Evolutionary conservation across 768 basidiomycete genomes (phyloP), one percentile per base, ranked within the genome.

Genomic region (Russula sp.): DNA sequence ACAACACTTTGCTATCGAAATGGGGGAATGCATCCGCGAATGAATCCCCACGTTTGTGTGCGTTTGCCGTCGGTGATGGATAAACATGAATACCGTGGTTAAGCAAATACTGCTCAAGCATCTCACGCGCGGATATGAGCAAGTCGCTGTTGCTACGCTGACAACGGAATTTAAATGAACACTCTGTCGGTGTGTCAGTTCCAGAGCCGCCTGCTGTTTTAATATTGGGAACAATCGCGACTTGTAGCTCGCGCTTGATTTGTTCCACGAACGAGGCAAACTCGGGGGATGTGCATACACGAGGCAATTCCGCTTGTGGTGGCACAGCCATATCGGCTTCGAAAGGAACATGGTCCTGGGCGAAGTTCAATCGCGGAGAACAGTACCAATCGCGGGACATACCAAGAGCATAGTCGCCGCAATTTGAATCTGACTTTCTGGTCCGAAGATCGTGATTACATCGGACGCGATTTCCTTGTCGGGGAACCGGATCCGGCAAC

Each of bases 1-100:
- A 87, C 53, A 97, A 79, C 1, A 97, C 85, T 74, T 94, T 97
- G 77, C 91, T 93, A 72, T 97, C 93, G 73, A 97, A 96, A 74
- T 96, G 94, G 31, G 94, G 91, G 80, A 96, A 95, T 2, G 94
- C 91, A 71, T 96, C 94, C 39, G 94, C 88, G 71, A 96, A 95
- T 1, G 94, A 93, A 71, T 98, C 95, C 7, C 88, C 89, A 51
- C 93, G 82, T 75, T 88, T 93, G 73, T 91, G 91, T 2, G 83
- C 83, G 60, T 88, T 85, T n/a, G 85, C 82, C 8, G 87, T 86
- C 16, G 87, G 82, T 32, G 89, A 86, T 27, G 90, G 88, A 74
- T 91, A 91, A 61, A 87, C 82, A 68, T 90, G 85, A 32, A 96
- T 83, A 65, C 89, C 93, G 68, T 94, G 87, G 63, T 86, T 85